A percentile compares a stretch with the other conserved stretches of the same genome.
These are phyloP conservation scores for Kondoa subrosea DNA, from an alignment of 768 basidiomycete species.

Conservation along the genomic window DNA sequence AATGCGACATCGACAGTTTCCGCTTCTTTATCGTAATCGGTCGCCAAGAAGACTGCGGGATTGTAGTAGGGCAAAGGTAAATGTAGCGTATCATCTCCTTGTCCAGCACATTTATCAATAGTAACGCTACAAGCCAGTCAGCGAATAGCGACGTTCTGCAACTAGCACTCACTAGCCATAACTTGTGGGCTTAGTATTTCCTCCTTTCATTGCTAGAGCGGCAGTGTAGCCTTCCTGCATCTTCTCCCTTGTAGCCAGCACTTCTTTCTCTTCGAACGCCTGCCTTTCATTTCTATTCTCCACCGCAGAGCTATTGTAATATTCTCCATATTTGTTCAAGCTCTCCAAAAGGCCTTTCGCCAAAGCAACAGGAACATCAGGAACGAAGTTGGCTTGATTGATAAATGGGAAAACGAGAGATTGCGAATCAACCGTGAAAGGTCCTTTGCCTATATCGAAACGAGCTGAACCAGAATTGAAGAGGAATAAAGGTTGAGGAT, in stretches of 20 bases:
- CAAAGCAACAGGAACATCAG: conserved; percentile 40
- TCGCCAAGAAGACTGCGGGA: conserved; percentile 44
- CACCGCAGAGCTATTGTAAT: neutral
- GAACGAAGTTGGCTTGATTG: conserved; percentile 48
- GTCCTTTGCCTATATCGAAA: conserved; percentile 32
- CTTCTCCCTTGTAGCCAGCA: neutral
- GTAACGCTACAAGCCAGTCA: conserved; percentile 33
- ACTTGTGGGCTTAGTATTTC: neutral
- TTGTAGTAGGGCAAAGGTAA: conserved; percentile 43
- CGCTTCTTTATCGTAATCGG: conserved; percentile 37
- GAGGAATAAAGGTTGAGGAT: conserved; percentile 24
- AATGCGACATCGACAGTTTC: conserved; percentile 58
- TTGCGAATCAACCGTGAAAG: conserved; percentile 28
- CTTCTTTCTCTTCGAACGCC: neutral
- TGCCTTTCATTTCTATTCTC: neutral
- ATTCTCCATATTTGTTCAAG: conserved; percentile 30
- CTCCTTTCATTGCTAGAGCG: neutral
- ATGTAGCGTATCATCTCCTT: conserved; percentile 59
- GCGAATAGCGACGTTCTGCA: neutral
- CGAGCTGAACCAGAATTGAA: conserved; percentile 32
- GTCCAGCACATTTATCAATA: conserved; percentile 42
- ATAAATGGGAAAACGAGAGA: conserved; percentile 54
- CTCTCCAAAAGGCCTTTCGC: conserved; percentile 41
- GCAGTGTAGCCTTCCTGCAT: neutral
- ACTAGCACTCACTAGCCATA: conserved; percentile 1